Percentiles rank a stretch among this genome's conserved stretches.
phyloP scores from a whole-genome alignment of 805 yeast genomes.

The Metschnikowia aberdeeniae region DNA sequence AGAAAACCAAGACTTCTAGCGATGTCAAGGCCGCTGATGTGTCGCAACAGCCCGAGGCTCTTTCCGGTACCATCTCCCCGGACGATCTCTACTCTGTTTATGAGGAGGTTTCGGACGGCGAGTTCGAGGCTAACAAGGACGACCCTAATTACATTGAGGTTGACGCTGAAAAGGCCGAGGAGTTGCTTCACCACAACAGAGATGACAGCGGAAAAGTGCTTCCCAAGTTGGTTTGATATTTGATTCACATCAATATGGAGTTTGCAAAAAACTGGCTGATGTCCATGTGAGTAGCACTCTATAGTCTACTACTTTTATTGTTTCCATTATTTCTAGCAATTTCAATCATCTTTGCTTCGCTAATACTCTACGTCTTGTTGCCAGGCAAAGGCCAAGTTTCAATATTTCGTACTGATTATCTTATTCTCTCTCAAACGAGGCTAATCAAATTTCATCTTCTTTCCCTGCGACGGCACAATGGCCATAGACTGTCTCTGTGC shows the following conservation, averaged over 20 bases:
- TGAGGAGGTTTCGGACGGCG: slow-evolving; percentile 48
- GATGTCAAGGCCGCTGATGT: slow-evolving; percentile 9
- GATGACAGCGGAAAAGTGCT: slow-evolving; percentile 2
- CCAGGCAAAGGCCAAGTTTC: no score
- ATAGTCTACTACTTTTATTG: no score
- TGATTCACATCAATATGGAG: no score
- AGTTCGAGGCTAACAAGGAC: slow-evolving; percentile 40
- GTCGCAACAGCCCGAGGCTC: slow-evolving; percentile 8
- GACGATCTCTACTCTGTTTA: slow-evolving; percentile 26
- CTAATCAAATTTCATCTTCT: slow-evolving; percentile 68
- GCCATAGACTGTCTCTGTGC: slow-evolving; percentile 90
- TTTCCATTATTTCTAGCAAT: no score
- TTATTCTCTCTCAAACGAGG: neutral
- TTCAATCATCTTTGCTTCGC: neutral
- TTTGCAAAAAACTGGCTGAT: neutral
- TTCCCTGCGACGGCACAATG: slow-evolving; percentile 87
- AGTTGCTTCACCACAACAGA: slow-evolving; percentile 15
- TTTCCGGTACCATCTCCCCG: slow-evolving; percentile 12
- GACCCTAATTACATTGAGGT: slow-evolving; percentile 49
- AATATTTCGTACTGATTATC: no score
- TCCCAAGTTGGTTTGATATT: neutral
- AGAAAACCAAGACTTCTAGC: neutral
- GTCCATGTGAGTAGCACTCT: neutral
- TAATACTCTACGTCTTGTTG: neutral
- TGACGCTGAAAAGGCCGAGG: slow-evolving; percentile 14